These are phyloP conservation scores for Saccharomyces pastorianus DNA, from an alignment of 1,139 yeast species.

Conservation along the genomic window DNA sequence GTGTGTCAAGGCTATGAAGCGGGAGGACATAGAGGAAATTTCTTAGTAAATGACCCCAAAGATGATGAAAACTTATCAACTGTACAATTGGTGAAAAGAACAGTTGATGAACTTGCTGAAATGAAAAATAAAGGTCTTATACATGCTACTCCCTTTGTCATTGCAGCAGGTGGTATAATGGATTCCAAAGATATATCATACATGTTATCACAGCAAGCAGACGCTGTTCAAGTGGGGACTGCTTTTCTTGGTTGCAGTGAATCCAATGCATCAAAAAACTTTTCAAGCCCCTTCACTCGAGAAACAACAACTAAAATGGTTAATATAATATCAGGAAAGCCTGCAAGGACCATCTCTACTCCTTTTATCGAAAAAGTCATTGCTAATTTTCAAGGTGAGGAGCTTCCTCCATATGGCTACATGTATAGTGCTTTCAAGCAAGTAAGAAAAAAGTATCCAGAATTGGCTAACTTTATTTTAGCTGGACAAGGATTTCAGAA, in stretches of 20 bases:
- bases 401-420: conserved; percentile 37
- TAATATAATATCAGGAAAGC: not conserved
- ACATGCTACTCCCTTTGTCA: conserved; percentile 26
- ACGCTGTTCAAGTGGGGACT: conserved; percentile 44
- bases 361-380: conserved; percentile 9
- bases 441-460: conserved; percentile 5
- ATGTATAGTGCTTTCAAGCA: conserved; percentile 34
- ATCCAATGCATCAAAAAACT: conserved; percentile 14
- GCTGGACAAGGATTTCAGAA: conserved; percentile 9
- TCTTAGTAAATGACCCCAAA: conserved; percentile 21
- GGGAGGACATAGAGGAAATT: conserved; percentile 49
- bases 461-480: conserved; percentile 7
- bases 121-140: conserved; percentile 1
- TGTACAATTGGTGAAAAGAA: conserved; percentile 28
- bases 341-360: not conserved
- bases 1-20: conserved; percentile 47
- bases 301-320: not conserved
- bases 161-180: conserved; percentile 45
- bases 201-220: conserved; percentile 36
- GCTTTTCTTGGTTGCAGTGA: conserved; percentile 37
- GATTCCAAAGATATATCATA: conserved; percentile 27
- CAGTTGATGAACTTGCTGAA: conserved; percentile 23
- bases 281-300: conserved; percentile 32
- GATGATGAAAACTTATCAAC: conserved; percentile 36
- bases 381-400: conserved; percentile 5